Evolutionary conservation across 2,329 filamentous ascomycete genomes (phyloP).

Genomic region (Colletotrichum trifolii): DNA sequence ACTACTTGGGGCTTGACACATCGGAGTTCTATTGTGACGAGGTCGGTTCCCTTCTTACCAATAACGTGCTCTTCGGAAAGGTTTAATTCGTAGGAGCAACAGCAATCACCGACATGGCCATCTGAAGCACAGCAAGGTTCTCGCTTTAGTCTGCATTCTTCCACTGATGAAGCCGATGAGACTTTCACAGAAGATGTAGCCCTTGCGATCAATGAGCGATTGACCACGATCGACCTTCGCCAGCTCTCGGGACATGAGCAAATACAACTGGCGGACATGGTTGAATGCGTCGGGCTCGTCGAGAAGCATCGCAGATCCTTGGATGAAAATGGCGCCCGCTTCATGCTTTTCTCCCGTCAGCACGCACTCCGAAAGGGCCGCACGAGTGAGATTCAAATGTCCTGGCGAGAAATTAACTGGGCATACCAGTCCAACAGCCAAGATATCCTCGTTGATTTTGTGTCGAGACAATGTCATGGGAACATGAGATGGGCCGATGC

Average conservation of each 20-base stretch:
- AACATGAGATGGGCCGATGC: constrained; percentile 88
- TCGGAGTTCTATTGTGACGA: constrained; percentile 64
- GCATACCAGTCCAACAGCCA: constrained; percentile 88
- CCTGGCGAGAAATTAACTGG: constrained; percentile 85
- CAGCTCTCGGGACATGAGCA: constrained; percentile 88
- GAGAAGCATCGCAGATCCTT: constrained; percentile 89
- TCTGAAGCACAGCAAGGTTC: constrained; percentile 47
- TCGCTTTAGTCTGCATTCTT: constrained; percentile 48
- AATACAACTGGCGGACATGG: constrained; percentile 84
- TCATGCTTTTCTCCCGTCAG: constrained; percentile 88
- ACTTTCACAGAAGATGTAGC: constrained; percentile 79
- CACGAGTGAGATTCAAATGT: constrained; percentile 73
- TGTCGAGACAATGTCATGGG: constrained; percentile 81
- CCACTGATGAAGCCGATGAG: constrained; percentile 65
- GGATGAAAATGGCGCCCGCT: constrained; percentile 89
- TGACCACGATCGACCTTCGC: constrained; percentile 79
- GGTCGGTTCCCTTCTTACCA: constrained; percentile 40
- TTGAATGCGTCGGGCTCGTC: constrained; percentile 85
- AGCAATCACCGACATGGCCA: constrained; percentile 16
- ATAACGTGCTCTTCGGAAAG: background rate
- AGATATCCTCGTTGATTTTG: constrained; percentile 88
- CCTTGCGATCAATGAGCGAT: constrained; percentile 76
- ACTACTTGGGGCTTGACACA: constrained; percentile 75
- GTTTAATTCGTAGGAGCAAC: background rate
- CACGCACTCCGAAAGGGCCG: constrained; percentile 77